These are phyloP conservation scores for Rhynchosporium agropyri DNA, from an alignment of 2,329 filamentous ascomycete genomes.

Conservation along the genomic window DNA sequence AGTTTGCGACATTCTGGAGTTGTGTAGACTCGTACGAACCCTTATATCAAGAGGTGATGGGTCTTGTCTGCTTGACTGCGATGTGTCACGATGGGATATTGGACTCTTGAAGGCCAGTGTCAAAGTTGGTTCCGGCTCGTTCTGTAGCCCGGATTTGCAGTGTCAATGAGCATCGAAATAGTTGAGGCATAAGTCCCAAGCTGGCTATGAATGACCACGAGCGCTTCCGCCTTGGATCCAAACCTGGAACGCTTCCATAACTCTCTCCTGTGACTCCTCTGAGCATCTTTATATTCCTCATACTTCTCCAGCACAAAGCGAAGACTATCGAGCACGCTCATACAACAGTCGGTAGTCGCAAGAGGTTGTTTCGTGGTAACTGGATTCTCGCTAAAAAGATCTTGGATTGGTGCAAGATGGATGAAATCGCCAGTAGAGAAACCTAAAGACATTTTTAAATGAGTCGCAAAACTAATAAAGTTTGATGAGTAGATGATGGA, in stretches of 20 bases:
- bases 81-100: background rate
- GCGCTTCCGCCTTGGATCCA: background rate
- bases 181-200: background rate
- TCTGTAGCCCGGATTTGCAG: background rate
- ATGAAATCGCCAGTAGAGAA: too few species aligned
- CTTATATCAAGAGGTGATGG: background rate
- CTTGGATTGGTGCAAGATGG: background rate
- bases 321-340: background rate
- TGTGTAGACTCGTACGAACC: background rate
- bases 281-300: background rate
- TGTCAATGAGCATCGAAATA: background rate
- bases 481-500: too few species aligned
- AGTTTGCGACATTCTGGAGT: background rate
- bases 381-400: conserved; percentile 50
- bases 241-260: background rate
- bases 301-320: background rate
- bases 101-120: background rate
- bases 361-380: conserved; percentile 1
- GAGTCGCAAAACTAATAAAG: too few species aligned
- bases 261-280: background rate
- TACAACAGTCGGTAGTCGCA: conserved; percentile 4
- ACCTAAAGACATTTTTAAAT: too few species aligned
- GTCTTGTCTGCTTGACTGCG: background rate
- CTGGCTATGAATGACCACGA: background rate
- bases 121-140: background rate